phyloP scores from a whole-genome alignment of 2,329 filamentous ascomycete species.

The Pseudogymnoascus sp. region DNA sequence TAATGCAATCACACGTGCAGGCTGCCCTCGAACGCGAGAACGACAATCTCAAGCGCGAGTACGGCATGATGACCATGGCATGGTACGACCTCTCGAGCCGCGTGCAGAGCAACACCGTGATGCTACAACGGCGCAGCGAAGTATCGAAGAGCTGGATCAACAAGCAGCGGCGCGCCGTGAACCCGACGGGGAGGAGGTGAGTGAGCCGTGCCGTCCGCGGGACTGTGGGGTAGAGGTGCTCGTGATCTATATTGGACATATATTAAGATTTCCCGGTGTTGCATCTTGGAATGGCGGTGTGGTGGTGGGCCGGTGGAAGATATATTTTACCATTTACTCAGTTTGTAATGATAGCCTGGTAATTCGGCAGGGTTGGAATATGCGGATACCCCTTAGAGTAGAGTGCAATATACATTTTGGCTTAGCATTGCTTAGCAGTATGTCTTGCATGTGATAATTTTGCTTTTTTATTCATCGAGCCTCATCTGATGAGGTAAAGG shows the following conservation, averaged over 20 bases:
- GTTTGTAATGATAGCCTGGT: conserved; percentile 5
- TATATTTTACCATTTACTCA: conserved; percentile 7
- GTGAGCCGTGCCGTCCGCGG: not conserved
- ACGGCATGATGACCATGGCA: conserved; percentile 68
- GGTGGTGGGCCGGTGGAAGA: not conserved
- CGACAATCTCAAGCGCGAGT: conserved; percentile 65
- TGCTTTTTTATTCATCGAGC: not conserved
- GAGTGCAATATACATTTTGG: conserved; percentile 1
- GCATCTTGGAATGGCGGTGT: not conserved
- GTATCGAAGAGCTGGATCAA: conserved; percentile 75
- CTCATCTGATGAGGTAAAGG: not conserved
- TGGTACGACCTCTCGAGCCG: conserved; percentile 78
- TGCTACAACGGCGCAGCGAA: conserved; percentile 66
- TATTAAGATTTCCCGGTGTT: not conserved
- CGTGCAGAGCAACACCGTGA: conserved; percentile 74
- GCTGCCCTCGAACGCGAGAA: conserved; percentile 12
- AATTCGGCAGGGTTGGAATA: not conserved
- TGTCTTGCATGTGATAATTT: not conserved
- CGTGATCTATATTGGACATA: not conserved
- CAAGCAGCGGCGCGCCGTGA: conserved; percentile 68
- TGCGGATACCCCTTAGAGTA: conserved; percentile 5
- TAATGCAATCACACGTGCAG: not conserved
- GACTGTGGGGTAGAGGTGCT: not conserved
- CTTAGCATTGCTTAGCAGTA: not conserved
- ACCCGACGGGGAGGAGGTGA: conserved; percentile 29